Evolutionary conservation across 2,329 filamentous ascomycete genomes (phyloP).

Genomic region (Eutypella sp.): DNA sequence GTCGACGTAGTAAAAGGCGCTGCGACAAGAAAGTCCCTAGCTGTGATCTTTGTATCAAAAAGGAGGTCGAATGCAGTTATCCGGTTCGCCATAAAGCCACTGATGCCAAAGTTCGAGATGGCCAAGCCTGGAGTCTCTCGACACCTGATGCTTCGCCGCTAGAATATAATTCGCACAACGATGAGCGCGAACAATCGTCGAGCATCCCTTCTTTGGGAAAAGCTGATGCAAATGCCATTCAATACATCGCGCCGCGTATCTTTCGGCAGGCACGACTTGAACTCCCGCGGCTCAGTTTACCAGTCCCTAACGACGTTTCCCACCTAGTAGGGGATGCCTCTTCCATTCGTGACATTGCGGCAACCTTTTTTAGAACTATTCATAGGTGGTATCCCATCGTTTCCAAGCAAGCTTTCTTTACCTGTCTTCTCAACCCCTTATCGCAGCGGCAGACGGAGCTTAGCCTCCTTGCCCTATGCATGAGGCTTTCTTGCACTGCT

Average conservation of each 20-base stretch:
- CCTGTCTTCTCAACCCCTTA: neutral
- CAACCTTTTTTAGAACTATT: neutral
- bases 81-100: neutral
- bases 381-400: neutral
- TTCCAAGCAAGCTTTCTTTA: neutral
- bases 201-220: neutral
- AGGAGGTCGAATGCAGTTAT: neutral
- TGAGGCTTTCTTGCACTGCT: neutral
- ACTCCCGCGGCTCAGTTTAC: neutral
- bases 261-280: neutral
- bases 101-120: neutral
- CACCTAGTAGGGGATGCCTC: neutral
- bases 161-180: neutral
- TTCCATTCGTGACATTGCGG: neutral
- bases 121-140: no score
- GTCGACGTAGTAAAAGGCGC: neutral
- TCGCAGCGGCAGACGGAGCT: neutral
- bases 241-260: neutral
- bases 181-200: neutral
- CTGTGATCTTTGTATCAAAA: neutral
- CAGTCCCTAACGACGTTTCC: neutral
- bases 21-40: neutral
- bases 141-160: neutral
- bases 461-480: neutral
- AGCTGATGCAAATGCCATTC: neutral